Evolutionary conservation across 1,139 yeast species (phyloP), one percentile per base, ranked within the genome.

Genomic region (Eremothecium coryli): DNA sequence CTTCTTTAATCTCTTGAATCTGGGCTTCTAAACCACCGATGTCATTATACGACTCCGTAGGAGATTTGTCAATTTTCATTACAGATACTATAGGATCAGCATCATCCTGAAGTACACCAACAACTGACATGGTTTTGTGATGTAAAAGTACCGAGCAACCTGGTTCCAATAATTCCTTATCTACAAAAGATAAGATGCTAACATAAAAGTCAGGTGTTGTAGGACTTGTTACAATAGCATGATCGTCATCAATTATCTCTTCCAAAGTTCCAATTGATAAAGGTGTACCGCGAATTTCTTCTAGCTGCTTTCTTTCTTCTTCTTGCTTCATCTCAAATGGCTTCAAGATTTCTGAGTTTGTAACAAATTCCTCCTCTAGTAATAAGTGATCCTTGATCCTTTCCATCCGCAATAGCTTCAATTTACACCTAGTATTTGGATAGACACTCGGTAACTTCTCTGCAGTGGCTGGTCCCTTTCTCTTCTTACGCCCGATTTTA

Each of bases 181-280:
- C 98, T 15, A 93, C 98, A 68, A 90, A 90, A n/a, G 96, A 85
- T 64, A 93, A 68, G 45, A 90, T 90, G 6, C 95, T 79, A 23
- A 90, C 99, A 56, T 90, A 90, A 61, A 88, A 93, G 62, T 93
- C 98, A 5, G 96, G 94, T 18, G 97, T 97, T 9, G 95, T 85
- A 4, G 95, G 79, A 37, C 93, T 78, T 25, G 96, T 85, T 29
- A 90, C 97, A 65, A 90, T 93, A 14, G 98, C 99, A 61, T 93
- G 98, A 58, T 90, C 98, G 60, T 90, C 98, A 57, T 90, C 98
- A 48, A 90, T 85, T 41, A 93, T 82, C 64, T 90, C 99, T 57
- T 90, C 98, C 52, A 90, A 69, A 3, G 95, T 86, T 31, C 99
- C 99, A 41, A 93, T 84, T 26, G 95, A 80, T 85, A 90, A 81